Evolutionary conservation across 345 rosid species (phyloP).

Genomic region (Toxicodendron radicans): DNA sequence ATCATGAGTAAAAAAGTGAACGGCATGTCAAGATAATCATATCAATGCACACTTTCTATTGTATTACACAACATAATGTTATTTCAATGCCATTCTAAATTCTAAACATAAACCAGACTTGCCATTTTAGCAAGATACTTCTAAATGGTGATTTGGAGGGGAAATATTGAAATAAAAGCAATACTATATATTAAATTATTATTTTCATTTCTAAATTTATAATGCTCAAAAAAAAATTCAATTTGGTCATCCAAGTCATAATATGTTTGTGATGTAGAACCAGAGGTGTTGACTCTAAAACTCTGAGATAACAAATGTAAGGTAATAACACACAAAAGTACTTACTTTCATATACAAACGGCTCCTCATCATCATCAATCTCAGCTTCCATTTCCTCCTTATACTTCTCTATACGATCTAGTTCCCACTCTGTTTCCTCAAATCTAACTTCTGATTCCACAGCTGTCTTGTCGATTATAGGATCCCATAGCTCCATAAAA

Average conservation of each 20-base stretch:
- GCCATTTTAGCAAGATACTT: not conserved
- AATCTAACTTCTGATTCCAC: conserved; percentile 67
- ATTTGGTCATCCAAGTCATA: not conserved
- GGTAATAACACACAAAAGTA: conserved; percentile 18
- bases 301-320: not conserved
- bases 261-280: not conserved
- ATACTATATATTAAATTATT: not conserved
- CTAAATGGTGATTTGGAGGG: not conserved
- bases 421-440: conserved; percentile 97
- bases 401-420: conserved; percentile 88
- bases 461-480: conserved; percentile 76
- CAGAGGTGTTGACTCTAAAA: conserved; percentile 9
- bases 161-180: not conserved
- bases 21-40: not conserved
- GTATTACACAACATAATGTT: not conserved
- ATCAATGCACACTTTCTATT: not conserved
- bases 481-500: conserved; percentile 92
- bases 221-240: not conserved
- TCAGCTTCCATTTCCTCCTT: conserved; percentile 99
- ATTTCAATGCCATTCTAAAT: not conserved
- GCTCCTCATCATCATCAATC: conserved; percentile 97
- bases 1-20: not conserved
- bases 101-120: not conserved
- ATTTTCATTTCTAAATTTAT: not conserved
- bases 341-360: conserved; percentile 96